These are phyloP conservation scores for Volvox reticuliferus DNA, from an alignment of 139 green algal genomes.

Conservation along the genomic window DNA sequence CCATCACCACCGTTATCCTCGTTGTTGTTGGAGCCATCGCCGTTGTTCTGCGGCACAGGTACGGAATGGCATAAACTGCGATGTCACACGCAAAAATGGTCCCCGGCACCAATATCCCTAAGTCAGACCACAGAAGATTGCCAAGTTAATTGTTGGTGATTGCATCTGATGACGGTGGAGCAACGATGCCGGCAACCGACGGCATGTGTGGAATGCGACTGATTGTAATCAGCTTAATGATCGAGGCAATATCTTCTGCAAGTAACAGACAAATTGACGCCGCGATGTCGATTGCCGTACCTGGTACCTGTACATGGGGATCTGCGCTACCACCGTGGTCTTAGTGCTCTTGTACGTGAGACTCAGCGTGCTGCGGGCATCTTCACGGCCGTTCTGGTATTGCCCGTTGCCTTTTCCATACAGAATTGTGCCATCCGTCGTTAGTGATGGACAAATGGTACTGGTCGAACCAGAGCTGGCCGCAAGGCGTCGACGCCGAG, in stretches of 20 bases:
- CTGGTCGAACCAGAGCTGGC: background rate
- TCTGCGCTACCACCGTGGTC: background rate
- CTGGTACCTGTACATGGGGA: slow-evolving; percentile 47
- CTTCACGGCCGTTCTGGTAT: slow-evolving; percentile 42
- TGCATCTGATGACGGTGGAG: too few relatives aligned
- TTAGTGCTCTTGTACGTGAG: background rate
- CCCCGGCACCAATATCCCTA: too few relatives aligned
- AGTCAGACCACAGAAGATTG: too few relatives aligned
- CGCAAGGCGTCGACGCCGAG: background rate
- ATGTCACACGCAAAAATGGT: background rate
- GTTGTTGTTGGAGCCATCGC: slow-evolving; percentile 46
- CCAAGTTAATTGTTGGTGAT: too few relatives aligned
- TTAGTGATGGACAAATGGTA: slow-evolving; percentile 21
- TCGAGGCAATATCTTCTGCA: too few relatives aligned
- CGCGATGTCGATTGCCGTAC: too few relatives aligned
- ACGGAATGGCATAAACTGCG: background rate
- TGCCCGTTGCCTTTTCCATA: slow-evolving; percentile 27
- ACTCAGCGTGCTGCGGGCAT: background rate
- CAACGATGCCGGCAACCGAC: too few relatives aligned
- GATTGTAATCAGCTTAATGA: too few relatives aligned
- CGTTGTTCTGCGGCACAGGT: slow-evolving; percentile 25
- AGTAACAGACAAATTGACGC: too few relatives aligned
- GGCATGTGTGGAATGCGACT: too few relatives aligned
- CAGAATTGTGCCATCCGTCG: slow-evolving; percentile 12
- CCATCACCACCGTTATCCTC: slow-evolving; percentile 44